A percentile compares a stretch with the other conserved stretches of the same genome.
Conservation (phyloP, 139 green algal species). For the Eudorina sp. region DNA sequence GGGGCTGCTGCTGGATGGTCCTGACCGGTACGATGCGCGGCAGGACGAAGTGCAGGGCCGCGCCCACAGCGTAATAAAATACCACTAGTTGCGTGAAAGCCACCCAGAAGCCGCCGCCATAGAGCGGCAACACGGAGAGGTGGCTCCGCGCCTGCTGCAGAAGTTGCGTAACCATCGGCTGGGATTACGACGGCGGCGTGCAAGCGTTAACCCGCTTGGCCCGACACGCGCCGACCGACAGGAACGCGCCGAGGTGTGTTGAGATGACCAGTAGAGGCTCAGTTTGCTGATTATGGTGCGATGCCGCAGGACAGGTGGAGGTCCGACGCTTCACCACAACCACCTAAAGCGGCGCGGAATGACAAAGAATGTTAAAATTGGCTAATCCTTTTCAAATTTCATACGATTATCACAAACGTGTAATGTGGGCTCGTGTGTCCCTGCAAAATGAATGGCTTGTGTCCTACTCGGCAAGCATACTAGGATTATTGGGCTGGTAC, state of each 20-base stretch:
- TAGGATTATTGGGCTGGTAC: background rate
- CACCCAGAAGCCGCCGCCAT: constrained; percentile 73
- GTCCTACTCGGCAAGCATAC: background rate
- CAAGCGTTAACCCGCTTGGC: background rate
- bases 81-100: constrained; percentile 67
- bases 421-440: no score
- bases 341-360: no score
- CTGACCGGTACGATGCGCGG: constrained; percentile 69
- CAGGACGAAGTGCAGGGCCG: constrained; percentile 79
- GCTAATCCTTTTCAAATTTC: no score
- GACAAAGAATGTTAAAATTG: no score
- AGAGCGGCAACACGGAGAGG: constrained; percentile 50
- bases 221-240: no score
- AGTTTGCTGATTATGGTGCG: no score
- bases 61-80: constrained; percentile 79
- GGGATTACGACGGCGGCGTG: constrained; percentile 5
- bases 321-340: no score
- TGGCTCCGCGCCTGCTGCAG: background rate
- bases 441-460: no score
- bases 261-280: no score
- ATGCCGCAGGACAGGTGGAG: no score
- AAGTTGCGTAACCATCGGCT: background rate
- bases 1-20: constrained; percentile 67
- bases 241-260: no score
- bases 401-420: no score